Conservation (phyloP, 202 grass and related monocot genomes). For the Panicum virgatum region DNA sequence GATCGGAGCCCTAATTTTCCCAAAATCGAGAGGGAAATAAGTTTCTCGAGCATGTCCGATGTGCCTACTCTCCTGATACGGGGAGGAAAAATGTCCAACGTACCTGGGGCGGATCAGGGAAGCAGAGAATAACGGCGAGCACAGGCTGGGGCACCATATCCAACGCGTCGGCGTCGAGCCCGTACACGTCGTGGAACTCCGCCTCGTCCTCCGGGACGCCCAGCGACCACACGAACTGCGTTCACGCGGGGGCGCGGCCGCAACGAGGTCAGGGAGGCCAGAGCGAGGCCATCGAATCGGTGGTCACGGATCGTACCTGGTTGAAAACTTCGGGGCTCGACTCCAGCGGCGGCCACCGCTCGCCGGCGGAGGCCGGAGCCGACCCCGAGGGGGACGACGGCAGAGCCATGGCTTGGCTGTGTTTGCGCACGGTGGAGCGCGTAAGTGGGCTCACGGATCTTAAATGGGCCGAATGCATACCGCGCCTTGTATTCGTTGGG, state of each 20-base stretch:
- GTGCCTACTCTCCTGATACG: not conserved
- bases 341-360: constrained; percentile 64
- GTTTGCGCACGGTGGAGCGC: not conserved
- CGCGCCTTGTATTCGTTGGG: not conserved
- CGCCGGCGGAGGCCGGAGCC: constrained; percentile 21
- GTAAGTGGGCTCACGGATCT: not conserved
- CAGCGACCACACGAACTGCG: constrained; percentile 68
- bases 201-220: constrained; percentile 48
- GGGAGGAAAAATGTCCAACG: not conserved
- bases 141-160: constrained; percentile 58
- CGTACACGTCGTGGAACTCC: constrained; percentile 68
- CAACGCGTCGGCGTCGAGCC: constrained; percentile 40
- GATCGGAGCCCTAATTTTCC: not conserved
- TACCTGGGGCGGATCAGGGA: constrained; percentile 48
- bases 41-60: not conserved
- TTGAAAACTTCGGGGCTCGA: constrained; percentile 60
- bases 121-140: constrained; percentile 55
- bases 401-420: constrained; percentile 41
- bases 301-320: constrained; percentile 34
- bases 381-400: constrained; percentile 11
- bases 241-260: not conserved
- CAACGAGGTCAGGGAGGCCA: not conserved
- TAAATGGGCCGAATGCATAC: not conserved
- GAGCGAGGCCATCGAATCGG: not conserved
- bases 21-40: not conserved